phyloP scores from a whole-genome alignment of 1,284 basidiomycete genomes.

The Apiotrichum brassicae region DNA sequence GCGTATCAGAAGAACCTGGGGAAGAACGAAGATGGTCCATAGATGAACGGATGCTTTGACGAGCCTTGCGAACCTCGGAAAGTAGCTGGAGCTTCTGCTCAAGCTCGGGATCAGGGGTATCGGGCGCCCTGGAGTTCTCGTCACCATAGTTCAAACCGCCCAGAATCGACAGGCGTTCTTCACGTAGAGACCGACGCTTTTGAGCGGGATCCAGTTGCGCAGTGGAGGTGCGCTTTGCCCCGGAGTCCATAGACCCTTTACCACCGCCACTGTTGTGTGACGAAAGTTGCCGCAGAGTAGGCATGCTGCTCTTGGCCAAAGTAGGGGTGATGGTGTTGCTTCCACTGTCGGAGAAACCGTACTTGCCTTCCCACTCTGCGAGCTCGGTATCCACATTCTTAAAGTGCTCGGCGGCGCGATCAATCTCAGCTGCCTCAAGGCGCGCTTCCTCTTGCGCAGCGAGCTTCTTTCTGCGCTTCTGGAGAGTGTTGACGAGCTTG shows the following conservation, averaged over 20 bases:
- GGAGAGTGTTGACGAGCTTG: conserved; percentile 70
- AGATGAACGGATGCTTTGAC: conserved; percentile 33
- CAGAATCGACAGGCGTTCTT: conserved; percentile 8
- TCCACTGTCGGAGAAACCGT: conserved; percentile 49
- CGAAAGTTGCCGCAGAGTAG: neutral
- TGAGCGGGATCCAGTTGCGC: neutral
- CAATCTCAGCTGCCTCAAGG: conserved; percentile 67
- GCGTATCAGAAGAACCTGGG: neutral
- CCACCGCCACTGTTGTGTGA: neutral
- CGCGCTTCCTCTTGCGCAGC: conserved; percentile 62
- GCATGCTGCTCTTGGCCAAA: conserved; percentile 5
- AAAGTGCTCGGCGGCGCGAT: conserved; percentile 66
- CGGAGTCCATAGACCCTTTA: neutral
- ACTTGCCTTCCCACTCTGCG: conserved; percentile 78
- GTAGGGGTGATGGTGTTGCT: neutral
- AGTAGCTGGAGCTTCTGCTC: conserved; percentile 36
- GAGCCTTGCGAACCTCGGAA: conserved; percentile 38
- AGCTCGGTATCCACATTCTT: conserved; percentile 63
- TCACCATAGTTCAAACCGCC: conserved; percentile 11
- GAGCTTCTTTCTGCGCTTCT: conserved; percentile 70
- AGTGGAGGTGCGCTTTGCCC: neutral
- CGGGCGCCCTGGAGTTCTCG: neutral
- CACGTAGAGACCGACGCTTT: neutral
- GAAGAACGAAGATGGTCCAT: conserved; percentile 32
- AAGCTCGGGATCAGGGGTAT: conserved; percentile 26